Conservation (phyloP, 495 filamentous ascomycete genomes). For the Schizothecium vesticola region DNA sequence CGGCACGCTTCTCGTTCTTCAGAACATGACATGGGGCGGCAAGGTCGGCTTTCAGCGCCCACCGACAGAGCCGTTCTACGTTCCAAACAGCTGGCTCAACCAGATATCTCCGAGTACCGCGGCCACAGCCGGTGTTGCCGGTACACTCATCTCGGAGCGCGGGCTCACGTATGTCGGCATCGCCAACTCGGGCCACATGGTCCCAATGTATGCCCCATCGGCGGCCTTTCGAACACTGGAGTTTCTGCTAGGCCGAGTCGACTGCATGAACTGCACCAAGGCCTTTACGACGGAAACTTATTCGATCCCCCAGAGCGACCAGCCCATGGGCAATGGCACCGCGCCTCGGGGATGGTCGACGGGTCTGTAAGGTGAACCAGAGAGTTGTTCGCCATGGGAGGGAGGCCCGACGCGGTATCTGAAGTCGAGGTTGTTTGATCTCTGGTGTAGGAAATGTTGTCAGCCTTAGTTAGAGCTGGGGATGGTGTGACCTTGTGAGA, state of each 20-base stretch:
- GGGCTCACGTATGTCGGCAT: constrained; percentile 63
- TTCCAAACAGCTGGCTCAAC: constrained; percentile 53
- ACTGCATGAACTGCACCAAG: constrained; percentile 28
- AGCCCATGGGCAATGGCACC: constrained; percentile 24
- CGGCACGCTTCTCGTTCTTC: constrained; percentile 65
- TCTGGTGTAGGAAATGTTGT: not conserved
- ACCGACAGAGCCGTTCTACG: constrained; percentile 56
- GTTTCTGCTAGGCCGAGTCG: constrained; percentile 58
- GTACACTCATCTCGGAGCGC: constrained; percentile 59
- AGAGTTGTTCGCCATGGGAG: not conserved
- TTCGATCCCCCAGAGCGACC: constrained; percentile 14
- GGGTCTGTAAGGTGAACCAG: not conserved
- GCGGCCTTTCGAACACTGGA: constrained; percentile 65
- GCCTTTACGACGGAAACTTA: constrained; percentile 26
- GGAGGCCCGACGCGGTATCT: not conserved
- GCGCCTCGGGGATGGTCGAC: constrained; percentile 26
- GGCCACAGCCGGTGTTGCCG: constrained; percentile 54
- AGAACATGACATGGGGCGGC: constrained; percentile 84
- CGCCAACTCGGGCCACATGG: constrained; percentile 57
- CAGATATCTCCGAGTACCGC: constrained; percentile 20
- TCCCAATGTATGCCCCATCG: constrained; percentile 58
- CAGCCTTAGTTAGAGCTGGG: not conserved
- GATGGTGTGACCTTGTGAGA: too few relatives aligned
- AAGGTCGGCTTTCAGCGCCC: constrained; percentile 57
- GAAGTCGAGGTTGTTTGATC: not conserved